Base-by-base conservation (phyloP, 129 eudicot genomes). In the Gnaphalium uliginosum region DNA sequence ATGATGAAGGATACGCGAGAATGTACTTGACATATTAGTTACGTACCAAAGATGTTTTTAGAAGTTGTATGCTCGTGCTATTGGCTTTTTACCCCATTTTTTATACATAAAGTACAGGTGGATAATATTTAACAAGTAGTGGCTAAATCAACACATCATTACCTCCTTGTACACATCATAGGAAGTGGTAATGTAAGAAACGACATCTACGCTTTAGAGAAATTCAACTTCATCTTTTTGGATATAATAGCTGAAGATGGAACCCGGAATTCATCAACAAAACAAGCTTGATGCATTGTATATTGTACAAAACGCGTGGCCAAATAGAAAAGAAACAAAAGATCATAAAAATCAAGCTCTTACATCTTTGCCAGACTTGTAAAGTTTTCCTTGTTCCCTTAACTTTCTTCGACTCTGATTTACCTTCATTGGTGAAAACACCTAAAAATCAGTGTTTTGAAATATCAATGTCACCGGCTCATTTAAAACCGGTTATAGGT, bases 141-240 rank as follows among this genome's bases (percentile, higher is more conserved):
- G 33, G 33, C 61, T 70, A 30, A 32, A 75, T 53, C 30, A n/a
- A 32, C 8, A 37, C 18, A 62, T 18, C 15, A 21, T 67, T 87
- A 93, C 98, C 96, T 94, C 96, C 86, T 94, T 94, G 86, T 90
- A 94, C 43, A 90, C 96, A 69, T 94, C 96, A 77, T 74, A 19
- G 97, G 97, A 85, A 94, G 93, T 14, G 96, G 85, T 68, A 94
- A 79, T 65, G 87, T 71, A 56, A 94, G 96, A 46, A 94, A 90
- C 27, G 93, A 76, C 81, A 90, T 83, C 97, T 96, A 94, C 60
- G 96, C 93, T 87, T 88, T 94, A 15, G 91, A 82, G 74, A 90
- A 90, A 78, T 94, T 94, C 77, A 58, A 35, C 79, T 89, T 94
- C 86, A 94, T 87, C 86, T 84, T 94, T 83, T 89, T 94, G 50